A percentile compares a stretch with the other conserved stretches of the same genome.
Conservation (phyloP, 1,139 yeast genomes). For the Blastobotrys aristatus region DNA sequence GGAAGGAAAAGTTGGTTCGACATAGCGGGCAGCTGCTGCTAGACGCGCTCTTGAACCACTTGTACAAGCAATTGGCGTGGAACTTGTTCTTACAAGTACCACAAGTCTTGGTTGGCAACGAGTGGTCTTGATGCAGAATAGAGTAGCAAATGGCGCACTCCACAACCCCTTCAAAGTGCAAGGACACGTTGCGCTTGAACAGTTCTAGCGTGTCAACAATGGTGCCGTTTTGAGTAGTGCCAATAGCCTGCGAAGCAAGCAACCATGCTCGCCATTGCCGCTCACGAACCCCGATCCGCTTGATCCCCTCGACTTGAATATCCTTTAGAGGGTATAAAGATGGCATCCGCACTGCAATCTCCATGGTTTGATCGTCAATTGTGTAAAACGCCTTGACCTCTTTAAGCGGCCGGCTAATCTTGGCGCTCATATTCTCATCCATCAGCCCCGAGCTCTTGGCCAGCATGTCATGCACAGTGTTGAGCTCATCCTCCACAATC, state of each 20-base stretch:
- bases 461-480: conserved; percentile 42
- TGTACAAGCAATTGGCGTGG: conserved; percentile 94
- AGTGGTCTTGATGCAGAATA: conserved; percentile 81
- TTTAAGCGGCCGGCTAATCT: conserved; percentile 54
- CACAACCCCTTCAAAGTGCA: conserved; percentile 82
- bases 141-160: conserved; percentile 97
- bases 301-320: conserved; percentile 69
- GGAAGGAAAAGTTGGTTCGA: conserved; percentile 55
- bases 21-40: conserved; percentile 92
- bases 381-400: conserved; percentile 71
- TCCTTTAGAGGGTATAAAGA: conserved; percentile 66
- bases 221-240: conserved; percentile 69
- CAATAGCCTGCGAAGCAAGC: conserved; percentile 78
- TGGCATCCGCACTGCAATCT: conserved; percentile 70
- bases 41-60: conserved; percentile 96
- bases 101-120: conserved; percentile 85
- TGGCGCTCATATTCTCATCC: conserved; percentile 58
- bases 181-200: conserved; percentile 71
- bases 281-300: conserved; percentile 84
- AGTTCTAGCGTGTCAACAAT: conserved; percentile 76
- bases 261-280: conserved; percentile 96
- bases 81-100: conserved; percentile 88
- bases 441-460: conserved; percentile 23
- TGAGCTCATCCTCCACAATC: conserved; percentile 54
- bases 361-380: conserved; percentile 86